These are phyloP conservation scores for Graphiopsis chlorocephala DNA, from an alignment of 2,329 filamentous ascomycete genomes.

Conservation along the genomic window DNA sequence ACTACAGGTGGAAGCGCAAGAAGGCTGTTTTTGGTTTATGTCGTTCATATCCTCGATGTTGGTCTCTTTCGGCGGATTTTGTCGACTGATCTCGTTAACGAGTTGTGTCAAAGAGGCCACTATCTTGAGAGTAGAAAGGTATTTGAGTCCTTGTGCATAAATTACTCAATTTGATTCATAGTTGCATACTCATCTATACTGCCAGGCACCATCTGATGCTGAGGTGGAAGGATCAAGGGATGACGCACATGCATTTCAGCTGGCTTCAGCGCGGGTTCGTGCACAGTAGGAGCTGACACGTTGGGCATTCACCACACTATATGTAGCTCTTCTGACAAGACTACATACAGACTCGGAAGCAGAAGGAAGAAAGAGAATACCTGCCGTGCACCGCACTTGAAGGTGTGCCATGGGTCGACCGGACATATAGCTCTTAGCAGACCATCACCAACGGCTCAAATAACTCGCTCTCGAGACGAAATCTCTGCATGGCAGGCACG, in stretches of 20 bases:
- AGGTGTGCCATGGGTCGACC: not conserved
- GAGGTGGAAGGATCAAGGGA: not conserved
- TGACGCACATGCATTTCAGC: not conserved
- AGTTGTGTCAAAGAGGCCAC: not conserved
- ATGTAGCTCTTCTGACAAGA: not conserved
- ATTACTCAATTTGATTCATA: not conserved
- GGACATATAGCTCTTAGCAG: not conserved
- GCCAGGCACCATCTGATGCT: not conserved
- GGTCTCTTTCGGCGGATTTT: not conserved
- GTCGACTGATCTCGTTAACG: not conserved
- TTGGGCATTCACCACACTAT: too few relatives aligned
- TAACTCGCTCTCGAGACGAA: not conserved
- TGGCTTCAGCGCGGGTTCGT: not conserved
- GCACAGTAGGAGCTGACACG: too few relatives aligned
- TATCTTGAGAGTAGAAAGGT: not conserved
- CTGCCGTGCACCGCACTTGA: not conserved
- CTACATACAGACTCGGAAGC: not conserved
- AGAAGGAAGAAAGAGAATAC: not conserved
- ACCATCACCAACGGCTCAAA: not conserved
- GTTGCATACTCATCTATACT: not conserved
- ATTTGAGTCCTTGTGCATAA: not conserved
- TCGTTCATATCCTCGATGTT: not conserved
- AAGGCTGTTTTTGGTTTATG: not conserved
- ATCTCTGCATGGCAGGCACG: not conserved
- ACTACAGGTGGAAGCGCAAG: not conserved